Conservation (phyloP, 2,329 filamentous ascomycete species). For the Monosporascus sp. region DNA sequence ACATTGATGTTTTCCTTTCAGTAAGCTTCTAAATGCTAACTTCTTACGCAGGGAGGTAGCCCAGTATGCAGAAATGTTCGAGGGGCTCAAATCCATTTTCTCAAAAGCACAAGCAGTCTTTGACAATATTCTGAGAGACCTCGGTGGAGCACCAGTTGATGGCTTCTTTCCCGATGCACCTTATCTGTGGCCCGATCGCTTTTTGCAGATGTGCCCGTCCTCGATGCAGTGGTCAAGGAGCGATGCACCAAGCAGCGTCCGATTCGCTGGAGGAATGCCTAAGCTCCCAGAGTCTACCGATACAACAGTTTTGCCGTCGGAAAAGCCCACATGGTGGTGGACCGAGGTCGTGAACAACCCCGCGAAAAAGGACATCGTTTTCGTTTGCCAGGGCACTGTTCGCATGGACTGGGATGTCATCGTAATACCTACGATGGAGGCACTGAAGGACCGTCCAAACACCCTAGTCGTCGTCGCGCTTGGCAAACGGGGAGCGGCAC, state of each 20-base stretch:
- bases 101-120: no score
- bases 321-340: background rate
- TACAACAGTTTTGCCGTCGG: no score
- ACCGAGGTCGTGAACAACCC: slow-evolving; percentile 1
- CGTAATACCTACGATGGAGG: slow-evolving; percentile 30
- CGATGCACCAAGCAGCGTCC: slow-evolving; percentile 1
- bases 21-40: no score
- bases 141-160: no score
- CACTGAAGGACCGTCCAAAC: slow-evolving; percentile 26
- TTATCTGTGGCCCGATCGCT: slow-evolving; percentile 4
- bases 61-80: no score
- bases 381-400: slow-evolving; percentile 32
- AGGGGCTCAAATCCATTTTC: no score
- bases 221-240: slow-evolving; percentile 3
- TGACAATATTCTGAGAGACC: no score
- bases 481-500: background rate
- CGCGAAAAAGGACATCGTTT: slow-evolving; percentile 25
- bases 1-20: no score
- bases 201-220: slow-evolving; percentile 4
- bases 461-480: slow-evolving; percentile 25
- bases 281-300: no score
- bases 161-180: background rate
- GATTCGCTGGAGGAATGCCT: no score
- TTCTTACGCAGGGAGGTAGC: no score
- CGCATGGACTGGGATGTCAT: slow-evolving; percentile 24